A percentile compares a stretch with the other conserved stretches of the same genome.
Conservation (phyloP, 129 eudicot genomes). For the Lonicera japonica region DNA sequence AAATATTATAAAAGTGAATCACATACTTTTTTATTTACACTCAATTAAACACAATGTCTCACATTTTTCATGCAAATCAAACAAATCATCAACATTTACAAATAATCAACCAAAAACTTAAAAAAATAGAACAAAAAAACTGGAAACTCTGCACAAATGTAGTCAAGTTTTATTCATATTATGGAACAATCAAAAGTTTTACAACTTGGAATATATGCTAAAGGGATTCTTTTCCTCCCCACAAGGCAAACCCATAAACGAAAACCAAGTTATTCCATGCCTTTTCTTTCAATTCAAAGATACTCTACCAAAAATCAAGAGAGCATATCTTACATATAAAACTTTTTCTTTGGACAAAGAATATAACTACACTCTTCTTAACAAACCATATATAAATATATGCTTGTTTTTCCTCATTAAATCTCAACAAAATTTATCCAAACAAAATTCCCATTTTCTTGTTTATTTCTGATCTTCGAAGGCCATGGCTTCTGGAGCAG, state of each 20-base stretch:
- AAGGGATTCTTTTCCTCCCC: constrained; percentile 45
- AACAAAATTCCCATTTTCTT: neutral
- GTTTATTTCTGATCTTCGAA: constrained; percentile 1
- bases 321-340: constrained; percentile 12
- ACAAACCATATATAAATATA: neutral
- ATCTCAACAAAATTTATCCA: constrained; percentile 7
- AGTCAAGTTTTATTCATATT: no score
- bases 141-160: neutral
- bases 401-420: constrained; percentile 8
- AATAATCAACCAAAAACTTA: no score
- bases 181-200: no score
- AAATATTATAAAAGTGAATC: no score
- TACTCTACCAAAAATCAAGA: constrained; percentile 5
- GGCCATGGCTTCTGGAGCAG: constrained; percentile 70
- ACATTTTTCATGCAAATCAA: no score
- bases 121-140: no score
- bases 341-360: constrained; percentile 1
- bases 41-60: no score
- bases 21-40: no score
- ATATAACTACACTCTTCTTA: neutral
- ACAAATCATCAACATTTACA: no score
- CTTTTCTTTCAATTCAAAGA: constrained; percentile 34
- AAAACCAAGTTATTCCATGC: constrained; percentile 32
- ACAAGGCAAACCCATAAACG: constrained; percentile 21
- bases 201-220: neutral